Evolutionary conservation across 352 stramenopile genomes (phyloP).

Genomic region (Phytophthora litchii): DNA sequence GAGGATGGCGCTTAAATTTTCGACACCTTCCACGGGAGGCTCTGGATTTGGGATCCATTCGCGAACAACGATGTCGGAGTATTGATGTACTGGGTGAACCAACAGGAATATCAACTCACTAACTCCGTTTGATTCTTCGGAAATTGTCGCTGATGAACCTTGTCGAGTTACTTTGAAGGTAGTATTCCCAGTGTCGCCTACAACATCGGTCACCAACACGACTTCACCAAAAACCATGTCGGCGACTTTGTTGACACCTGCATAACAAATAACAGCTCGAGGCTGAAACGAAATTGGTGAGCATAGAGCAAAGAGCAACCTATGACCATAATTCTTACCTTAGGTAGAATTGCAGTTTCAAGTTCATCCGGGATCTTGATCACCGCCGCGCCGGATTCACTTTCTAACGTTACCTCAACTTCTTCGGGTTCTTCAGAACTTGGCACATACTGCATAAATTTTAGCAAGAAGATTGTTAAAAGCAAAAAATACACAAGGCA

Average conservation of each 20-base stretch:
- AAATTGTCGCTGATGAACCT: constrained; percentile 40
- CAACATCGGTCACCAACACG: constrained; percentile 47
- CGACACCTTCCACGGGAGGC: constrained; percentile 13
- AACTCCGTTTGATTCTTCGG: constrained; percentile 43
- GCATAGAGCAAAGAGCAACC: constrained; percentile 3
- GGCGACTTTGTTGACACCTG: constrained; percentile 13
- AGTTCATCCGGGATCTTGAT: constrained; percentile 1
- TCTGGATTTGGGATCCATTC: constrained; percentile 33
- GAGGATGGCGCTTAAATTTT: neutral
- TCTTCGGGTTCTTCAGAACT: constrained; percentile 14
- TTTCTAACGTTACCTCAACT: constrained; percentile 17
- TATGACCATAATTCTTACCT: constrained; percentile 9
- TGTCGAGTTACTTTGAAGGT: constrained; percentile 55
- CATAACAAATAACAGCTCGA: constrained; percentile 51
- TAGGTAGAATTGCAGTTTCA: neutral
- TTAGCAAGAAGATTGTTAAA: neutral
- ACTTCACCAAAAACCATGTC: constrained; percentile 45
- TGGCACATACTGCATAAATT: constrained; percentile 24
- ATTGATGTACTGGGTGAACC: constrained; percentile 43
- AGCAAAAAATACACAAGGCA: neutral
- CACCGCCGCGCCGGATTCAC: constrained; percentile 2
- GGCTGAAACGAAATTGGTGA: constrained; percentile 32
- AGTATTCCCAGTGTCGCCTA: constrained; percentile 54
- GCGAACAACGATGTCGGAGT: constrained; percentile 26
- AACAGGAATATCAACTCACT: constrained; percentile 44